These are phyloP conservation scores for Phaeolepiota aurea DNA, from an alignment of 768 basidiomycete species.

Conservation along the genomic window DNA sequence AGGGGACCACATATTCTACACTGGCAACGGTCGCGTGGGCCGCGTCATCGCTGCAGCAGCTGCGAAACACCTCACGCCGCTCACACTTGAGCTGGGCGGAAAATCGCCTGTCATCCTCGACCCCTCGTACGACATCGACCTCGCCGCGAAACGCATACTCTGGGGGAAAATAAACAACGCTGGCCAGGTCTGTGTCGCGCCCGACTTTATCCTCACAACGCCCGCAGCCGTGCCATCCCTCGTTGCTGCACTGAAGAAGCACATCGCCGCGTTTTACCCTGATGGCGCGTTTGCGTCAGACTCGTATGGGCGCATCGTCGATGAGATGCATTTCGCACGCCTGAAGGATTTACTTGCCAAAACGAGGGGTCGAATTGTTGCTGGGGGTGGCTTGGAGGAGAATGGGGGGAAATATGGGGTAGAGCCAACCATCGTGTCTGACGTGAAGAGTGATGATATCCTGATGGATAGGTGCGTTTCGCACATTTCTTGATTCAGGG, in stretches of 20 bases:
- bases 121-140: constrained; percentile 24
- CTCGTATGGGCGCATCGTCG: constrained; percentile 44
- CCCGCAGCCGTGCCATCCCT: constrained; percentile 37
- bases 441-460: constrained; percentile 45
- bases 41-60: constrained; percentile 44
- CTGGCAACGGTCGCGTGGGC: constrained; percentile 35
- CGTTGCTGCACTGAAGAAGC: constrained; percentile 31
- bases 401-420: constrained; percentile 34
- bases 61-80: constrained; percentile 43
- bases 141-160: constrained; percentile 56
- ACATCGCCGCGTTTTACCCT: constrained; percentile 43
- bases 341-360: constrained; percentile 39
- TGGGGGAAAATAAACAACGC: constrained; percentile 61
- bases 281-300: constrained; percentile 35
- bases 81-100: constrained; percentile 49
- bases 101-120: constrained; percentile 41
- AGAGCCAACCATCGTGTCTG: constrained; percentile 51
- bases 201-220: constrained; percentile 35
- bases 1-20: constrained; percentile 38
- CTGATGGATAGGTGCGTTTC: constrained; percentile 48
- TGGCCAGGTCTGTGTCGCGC: constrained; percentile 66
- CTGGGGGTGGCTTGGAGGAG: constrained; percentile 25
- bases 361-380: constrained; percentile 48
- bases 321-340: constrained; percentile 43
- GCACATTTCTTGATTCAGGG: background rate